Evolutionary conservation across 2,329 filamentous ascomycete genomes (phyloP), one percentile per base, ranked within the genome.

Genomic region (Ceratocystis colombiana): DNA sequence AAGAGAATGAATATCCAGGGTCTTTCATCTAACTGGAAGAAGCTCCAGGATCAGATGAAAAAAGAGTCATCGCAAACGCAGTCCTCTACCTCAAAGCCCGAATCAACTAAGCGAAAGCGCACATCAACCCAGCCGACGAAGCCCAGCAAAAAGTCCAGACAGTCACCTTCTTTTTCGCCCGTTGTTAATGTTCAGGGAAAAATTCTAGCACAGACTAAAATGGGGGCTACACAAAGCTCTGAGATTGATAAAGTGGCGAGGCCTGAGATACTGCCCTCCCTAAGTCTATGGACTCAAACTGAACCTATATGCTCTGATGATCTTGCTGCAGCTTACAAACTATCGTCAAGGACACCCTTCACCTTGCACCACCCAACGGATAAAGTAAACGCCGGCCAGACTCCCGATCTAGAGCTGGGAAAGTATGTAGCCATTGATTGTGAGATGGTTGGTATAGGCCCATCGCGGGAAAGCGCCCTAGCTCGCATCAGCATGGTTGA

Each of bases 341-440:
- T 84, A 2, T 80, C 81, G 1, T 69, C 78, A 7, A 79, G 79
- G 67, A 75, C 79, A 66, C 78, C 78, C 69, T 79, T 82, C 1
- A 71, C 80, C 68, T 76, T 84, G 33, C 74, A 76, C 17, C 74
- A 78, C 10, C 74, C 74, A 28, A 75, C 80, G 48, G 79, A 81
- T 62, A 80, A 79, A 57, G 77, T 86, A 68, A 89, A 90, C 72
- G 81, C 84, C 57, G 88, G 88, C 0, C 77, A 85, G 2, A 81
- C 83, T 1, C 75, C 78, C 28, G 83, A 81, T 5, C 77, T 88
- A 45, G 84, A 90, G 64, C 78, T 92, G 22, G 94, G 93, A 64
- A 96, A 94, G 80, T 99, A 96, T 74, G 78, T 99, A 53, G 88
- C 89, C 22, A 84, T 99, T 61, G 94, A 99, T 78, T 99, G 94